These are phyloP conservation scores for Colletotrichum simmondsii DNA, from an alignment of 2,329 filamentous ascomycete species.

Conservation along the genomic window DNA sequence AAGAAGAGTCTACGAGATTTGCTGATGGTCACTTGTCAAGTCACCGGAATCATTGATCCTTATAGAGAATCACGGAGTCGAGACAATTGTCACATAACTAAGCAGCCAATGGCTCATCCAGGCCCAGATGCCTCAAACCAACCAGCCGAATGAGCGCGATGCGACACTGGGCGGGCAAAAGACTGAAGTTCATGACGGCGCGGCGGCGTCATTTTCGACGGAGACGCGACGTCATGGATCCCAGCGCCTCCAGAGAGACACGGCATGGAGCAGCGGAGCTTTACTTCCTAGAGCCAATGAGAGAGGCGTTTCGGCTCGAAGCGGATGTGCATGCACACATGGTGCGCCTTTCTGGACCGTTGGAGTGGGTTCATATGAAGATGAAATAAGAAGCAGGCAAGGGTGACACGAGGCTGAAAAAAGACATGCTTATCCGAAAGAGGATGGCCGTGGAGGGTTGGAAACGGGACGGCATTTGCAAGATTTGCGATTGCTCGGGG, in stretches of 20 bases:
- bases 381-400: neutral
- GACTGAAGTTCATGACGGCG: slow-evolving; percentile 18
- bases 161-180: neutral
- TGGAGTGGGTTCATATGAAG: neutral
- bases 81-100: neutral
- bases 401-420: slow-evolving; percentile 2
- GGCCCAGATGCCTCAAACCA: neutral
- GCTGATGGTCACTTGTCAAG: neutral
- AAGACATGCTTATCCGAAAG: neutral
- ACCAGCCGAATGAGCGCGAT: neutral
- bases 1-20: neutral
- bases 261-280: slow-evolving; percentile 13
- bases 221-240: slow-evolving; percentile 28
- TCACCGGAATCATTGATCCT: neutral
- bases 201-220: slow-evolving; percentile 21
- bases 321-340: neutral
- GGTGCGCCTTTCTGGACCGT: neutral
- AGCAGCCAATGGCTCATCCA: neutral
- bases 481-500: neutral
- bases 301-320: neutral
- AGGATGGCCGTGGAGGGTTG: neutral
- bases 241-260: neutral
- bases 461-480: neutral
- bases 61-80: neutral
- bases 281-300: slow-evolving; percentile 8